These are phyloP conservation scores for Millerozyma acaciae DNA, from an alignment of 805 yeast genomes.

Conservation along the genomic window DNA sequence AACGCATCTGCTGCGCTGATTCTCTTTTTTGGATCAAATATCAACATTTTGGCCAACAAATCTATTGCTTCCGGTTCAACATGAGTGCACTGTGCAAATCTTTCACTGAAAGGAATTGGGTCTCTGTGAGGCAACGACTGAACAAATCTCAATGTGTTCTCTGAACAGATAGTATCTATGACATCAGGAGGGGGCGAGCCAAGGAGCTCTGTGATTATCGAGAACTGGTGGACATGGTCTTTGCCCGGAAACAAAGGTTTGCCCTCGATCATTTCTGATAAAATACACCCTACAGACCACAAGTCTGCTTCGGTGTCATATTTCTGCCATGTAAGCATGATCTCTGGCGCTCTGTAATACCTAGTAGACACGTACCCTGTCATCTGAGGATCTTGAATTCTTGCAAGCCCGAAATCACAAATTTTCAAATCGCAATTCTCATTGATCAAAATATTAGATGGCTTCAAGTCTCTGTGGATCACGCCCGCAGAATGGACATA, in stretches of 20 bases:
- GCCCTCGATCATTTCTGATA: constrained; percentile 97
- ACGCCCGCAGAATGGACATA: constrained; percentile 92
- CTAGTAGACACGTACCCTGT: constrained; percentile 96
- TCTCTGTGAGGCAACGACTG: constrained; percentile 90
- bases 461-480: constrained; percentile 85
- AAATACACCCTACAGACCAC: constrained; percentile 97
- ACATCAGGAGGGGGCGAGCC: constrained; percentile 98
- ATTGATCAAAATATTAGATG: constrained; percentile 77
- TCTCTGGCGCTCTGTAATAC: constrained; percentile 96
- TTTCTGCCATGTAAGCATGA: constrained; percentile 98
- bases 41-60: constrained; percentile 81
- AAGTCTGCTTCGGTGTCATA: constrained; percentile 95
- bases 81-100: constrained; percentile 60
- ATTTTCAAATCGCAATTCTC: constrained; percentile 89
- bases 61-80: constrained; percentile 87
- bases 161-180: constrained; percentile 92
- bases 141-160: constrained; percentile 90
- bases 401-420: constrained; percentile 92
- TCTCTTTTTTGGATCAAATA: constrained; percentile 92
- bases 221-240: constrained; percentile 97
- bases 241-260: constrained; percentile 96
- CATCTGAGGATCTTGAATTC: constrained; percentile 98
- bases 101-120: constrained; percentile 80
- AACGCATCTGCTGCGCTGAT: constrained; percentile 89
- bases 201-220: constrained; percentile 90